A percentile compares a stretch with the other conserved stretches of the same genome.
These are phyloP conservation scores for Comarum palustre DNA, from an alignment of 306 rosid genomes.

Conservation along the genomic window DNA sequence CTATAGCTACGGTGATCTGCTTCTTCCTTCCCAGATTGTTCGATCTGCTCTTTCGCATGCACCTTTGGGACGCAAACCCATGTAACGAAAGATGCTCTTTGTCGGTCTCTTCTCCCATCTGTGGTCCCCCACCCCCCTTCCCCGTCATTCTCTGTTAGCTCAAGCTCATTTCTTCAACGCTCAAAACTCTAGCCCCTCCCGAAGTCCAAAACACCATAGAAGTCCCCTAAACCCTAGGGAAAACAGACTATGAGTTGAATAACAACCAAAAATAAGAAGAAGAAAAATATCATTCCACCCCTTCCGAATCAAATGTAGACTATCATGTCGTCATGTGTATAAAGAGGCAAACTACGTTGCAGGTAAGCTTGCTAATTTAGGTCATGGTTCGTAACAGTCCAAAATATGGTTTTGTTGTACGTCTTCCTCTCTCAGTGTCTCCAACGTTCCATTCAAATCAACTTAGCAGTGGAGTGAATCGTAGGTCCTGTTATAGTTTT, in stretches of 20 bases:
- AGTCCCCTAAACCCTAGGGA: background rate
- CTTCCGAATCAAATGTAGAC: too few species aligned
- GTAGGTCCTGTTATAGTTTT: too few species aligned
- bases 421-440: too few species aligned
- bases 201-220: background rate
- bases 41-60: constrained; percentile 25
- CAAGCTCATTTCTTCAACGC: background rate
- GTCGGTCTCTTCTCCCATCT: constrained; percentile 46
- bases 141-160: background rate
- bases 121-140: background rate
- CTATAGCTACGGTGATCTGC: background rate
- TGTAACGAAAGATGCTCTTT: constrained; percentile 69
- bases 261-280: too few species aligned
- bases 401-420: too few species aligned
- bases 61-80: constrained; percentile 36
- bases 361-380: too few species aligned
- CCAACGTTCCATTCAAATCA: too few species aligned
- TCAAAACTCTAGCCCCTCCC: background rate
- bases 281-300: too few species aligned
- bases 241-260: background rate
- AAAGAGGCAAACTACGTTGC: too few species aligned
- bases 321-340: too few species aligned
- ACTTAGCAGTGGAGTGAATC: too few species aligned
- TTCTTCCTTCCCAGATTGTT: background rate
- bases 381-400: too few species aligned